Evolutionary conservation across 176 grass and related monocot species (phyloP), one percentile per base, ranked within the genome.

Genomic region (Otatea glauca): DNA sequence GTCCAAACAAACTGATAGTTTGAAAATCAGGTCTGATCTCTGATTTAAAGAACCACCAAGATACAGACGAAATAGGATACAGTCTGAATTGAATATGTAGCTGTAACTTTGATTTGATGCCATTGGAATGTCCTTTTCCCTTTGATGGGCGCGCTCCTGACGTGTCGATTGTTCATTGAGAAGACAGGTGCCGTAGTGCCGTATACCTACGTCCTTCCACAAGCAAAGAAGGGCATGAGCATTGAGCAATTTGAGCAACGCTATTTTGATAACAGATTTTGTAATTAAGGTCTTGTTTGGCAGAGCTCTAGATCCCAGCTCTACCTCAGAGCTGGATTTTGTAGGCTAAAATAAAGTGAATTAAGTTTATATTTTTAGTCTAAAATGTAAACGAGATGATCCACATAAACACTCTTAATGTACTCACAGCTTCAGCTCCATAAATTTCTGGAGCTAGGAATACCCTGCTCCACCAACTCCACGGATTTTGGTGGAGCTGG

Each of bases 61-160:
- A 75, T 44, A 13, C 34, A 54, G 83, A 85, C 44, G 16, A 77
- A 45, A 67, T 17, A 67, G 49, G 48, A 69, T 85, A 68, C 73
- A 17, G 83, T 35, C 14, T 15, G 82, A 76, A 56, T 76, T 74
- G 27, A 54, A 34, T 54, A 43, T 16, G 71, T 5, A 32, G 5
- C 25, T 59, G 56, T 35, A 6, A 6, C 55, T 37, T 83, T 12
- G 73, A 69, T 17, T 68, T 35, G 61, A 14, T 8, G 62, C 49
- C 37, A 35, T 29, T 32, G 2, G 6, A 16, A 50, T 8, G 73
- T 44, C 63, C 23, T 77, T 60, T 77, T 68, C 72, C 27, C 68
- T 45, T 29, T 14, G 35, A 68, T 56, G 48, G 48, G 1, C 6
- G 11, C 18, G 13, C 37, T 51, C 47, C 60, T 15, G n/a, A 85